Evolutionary conservation across 2,329 filamentous ascomycete genomes (phyloP), one percentile per base, ranked within the genome.

Genomic region (Colletotrichum musae): DNA sequence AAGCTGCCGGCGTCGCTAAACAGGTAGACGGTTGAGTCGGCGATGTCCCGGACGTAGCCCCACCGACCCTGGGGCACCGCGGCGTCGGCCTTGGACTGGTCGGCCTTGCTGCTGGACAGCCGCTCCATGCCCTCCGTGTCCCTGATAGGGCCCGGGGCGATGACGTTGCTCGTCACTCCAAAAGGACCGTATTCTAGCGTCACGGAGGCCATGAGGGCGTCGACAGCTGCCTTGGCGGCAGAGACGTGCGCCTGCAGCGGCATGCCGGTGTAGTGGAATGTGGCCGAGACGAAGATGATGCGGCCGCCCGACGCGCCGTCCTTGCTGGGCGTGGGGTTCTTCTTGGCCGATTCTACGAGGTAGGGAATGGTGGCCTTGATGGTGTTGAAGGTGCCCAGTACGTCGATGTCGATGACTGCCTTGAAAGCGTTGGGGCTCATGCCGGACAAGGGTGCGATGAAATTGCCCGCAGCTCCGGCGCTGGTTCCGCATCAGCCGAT

Each of bases 381-480:
- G 3, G 94, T 97, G 84, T 98, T 97, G 83, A 93, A 99, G 16
- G 93, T 97, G 39, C 96, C 96, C 43, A 98, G 81, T 3, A 97
- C 92, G 78, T 98, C 96, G 76, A 99, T 99, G 71, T 98, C 96
- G 75, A 98, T 95, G 73, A 99, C 96, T 0, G 93, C 87, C 80
- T 95, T 97, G 89, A 99, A 97, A 4, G 94, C 96, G 78, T 98
- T 98, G 68, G 93, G 83, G 48, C 90, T 94, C 58, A 98, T 88
- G 71, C 92, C 92, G 48, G 92, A 88, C 70, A 98, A 92, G 5
- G 95, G 93, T 0, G 94, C 92, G 24, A 99, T 87, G 80, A 98
- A 99, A 81, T 99, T 99, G 68, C 96, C 96, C 18, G 96, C 96
- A 15, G 96, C 96, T 58, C 96, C 96, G 21, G 95, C 95, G 78